Base-by-base conservation (phyloP, 176 grass and related monocot species). In the Leersia perrieri region DNA sequence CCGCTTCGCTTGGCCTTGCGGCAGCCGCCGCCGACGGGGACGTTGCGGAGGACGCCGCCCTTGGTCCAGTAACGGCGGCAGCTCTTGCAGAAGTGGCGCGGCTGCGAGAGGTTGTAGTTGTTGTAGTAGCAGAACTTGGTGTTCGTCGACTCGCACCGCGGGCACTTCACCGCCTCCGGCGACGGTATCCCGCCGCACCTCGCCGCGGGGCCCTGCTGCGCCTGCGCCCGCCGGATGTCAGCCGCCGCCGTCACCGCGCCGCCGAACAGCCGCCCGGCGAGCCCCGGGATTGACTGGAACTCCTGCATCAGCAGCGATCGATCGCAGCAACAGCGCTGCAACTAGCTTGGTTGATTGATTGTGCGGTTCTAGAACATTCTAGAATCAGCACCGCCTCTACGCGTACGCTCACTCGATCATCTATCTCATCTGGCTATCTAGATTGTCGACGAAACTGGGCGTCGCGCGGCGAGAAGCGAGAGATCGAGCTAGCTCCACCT, bases 111-210 rank as follows among this genome's bases (percentile, higher is more conserved):
- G 87, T 92, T 97, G 86, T 98, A 92, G 77, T 98, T 98, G 90
- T 98, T 98, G 88, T 94, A 98, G 88, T 98, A 98, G 80, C 95
- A 98, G 92, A 97, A 97, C 82, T 97, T 97, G 74, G 95, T 97
- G 89, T 94, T 90, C 45, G 91, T 90, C 11, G 94, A 97, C 34
- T 97, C 94, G 63, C 94, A 97, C 31, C 94, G 87, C 33, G 94
- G 94, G 79, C 94, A 97, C 91, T 91, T 94, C 10, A 94, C 80
- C 15, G 89, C 92, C 82, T 91, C 88, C 1, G 84, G 73, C 32
- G 63, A 29, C 25, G 77, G 69, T 1, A 64, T 33, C 20, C 29
- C 78, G 34, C 78, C 78, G 58, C 82, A 82, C 58, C 78, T 66
- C 40, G 78, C 45, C 7, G 53, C 72, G 3, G 78, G 29, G n/a